Percentiles rank a stretch among this genome's conserved stretches.
phyloP scores from a whole-genome alignment of 352 stramenopile species.

The Pythium brassicae region DNA sequence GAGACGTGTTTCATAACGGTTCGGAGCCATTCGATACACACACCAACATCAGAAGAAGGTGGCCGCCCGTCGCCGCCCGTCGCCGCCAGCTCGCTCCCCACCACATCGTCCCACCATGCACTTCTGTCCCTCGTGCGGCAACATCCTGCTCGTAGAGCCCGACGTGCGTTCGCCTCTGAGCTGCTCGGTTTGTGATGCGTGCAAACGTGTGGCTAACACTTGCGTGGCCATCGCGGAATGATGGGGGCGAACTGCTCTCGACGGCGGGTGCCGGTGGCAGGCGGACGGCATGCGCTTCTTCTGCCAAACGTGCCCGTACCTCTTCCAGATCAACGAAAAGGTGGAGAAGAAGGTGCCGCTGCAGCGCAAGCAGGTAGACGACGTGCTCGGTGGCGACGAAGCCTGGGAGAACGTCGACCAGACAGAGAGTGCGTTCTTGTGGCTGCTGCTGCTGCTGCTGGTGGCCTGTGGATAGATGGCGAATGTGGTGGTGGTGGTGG shows the following conservation, averaged over 20 bases:
- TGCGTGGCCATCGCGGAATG: too few relatives aligned
- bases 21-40: too few relatives aligned
- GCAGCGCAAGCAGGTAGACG: constrained; percentile 97
- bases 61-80: too few relatives aligned
- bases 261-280: too few relatives aligned
- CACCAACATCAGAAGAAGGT: too few relatives aligned
- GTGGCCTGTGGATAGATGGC: too few relatives aligned
- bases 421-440: constrained; percentile 79
- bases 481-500: not conserved
- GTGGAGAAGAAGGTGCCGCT: constrained; percentile 88
- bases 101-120: constrained; percentile 45
- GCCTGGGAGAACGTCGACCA: constrained; percentile 99
- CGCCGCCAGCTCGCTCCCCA: not conserved
- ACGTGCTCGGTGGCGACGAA: constrained; percentile 96
- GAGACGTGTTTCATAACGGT: too few relatives aligned
- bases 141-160: constrained; percentile 88
- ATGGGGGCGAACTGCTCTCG: too few relatives aligned
- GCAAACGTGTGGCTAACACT: not conserved
- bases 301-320: constrained; percentile 86
- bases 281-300: constrained; percentile 88
- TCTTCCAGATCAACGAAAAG: constrained; percentile 87
- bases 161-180: constrained; percentile 33
- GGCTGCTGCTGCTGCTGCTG: not conserved
- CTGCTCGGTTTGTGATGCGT: constrained; percentile 7
- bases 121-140: constrained; percentile 89